Conservation (phyloP, 2,329 filamentous ascomycete species). For the Emericellopsis cladophorae region DNA sequence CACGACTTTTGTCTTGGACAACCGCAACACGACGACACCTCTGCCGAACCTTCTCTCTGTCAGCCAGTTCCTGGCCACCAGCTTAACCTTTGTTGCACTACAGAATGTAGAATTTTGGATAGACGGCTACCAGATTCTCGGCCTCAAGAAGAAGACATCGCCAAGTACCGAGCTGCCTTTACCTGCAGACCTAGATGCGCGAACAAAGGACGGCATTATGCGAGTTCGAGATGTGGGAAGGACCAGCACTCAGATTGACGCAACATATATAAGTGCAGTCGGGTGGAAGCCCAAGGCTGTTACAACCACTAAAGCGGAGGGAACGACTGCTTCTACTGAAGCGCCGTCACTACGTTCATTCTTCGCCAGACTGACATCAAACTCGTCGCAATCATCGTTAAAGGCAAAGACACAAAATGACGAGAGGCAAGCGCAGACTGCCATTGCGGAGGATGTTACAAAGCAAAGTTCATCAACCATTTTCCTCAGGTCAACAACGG, state of each 20-base stretch:
- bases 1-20: constrained; percentile 91
- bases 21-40: constrained; percentile 77
- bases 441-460: constrained; percentile 59
- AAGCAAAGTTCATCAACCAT: constrained; percentile 63
- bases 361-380: constrained; percentile 63
- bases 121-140: constrained; percentile 72
- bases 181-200: constrained; percentile 67
- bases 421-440: constrained; percentile 48
- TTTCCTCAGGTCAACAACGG: constrained; percentile 79
- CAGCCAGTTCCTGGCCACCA: constrained; percentile 86
- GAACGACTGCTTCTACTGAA: constrained; percentile 6
- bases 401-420: constrained; percentile 47
- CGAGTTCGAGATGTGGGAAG: constrained; percentile 68
- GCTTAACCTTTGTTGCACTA: constrained; percentile 87
- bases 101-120: constrained; percentile 82
- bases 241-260: constrained; percentile 85
- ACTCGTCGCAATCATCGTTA: constrained; percentile 33
- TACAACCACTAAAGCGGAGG: constrained; percentile 14
- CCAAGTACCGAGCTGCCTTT: constrained; percentile 61
- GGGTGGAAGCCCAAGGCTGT: constrained; percentile 59
- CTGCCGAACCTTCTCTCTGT: constrained; percentile 77
- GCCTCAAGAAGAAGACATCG: constrained; percentile 73
- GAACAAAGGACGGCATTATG: constrained; percentile 82
- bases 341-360: constrained; percentile 60
- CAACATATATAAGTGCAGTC: constrained; percentile 74